phyloP scores from a whole-genome alignment of 2,329 filamentous ascomycete genomes.

The Ophiobolus disseminans region DNA sequence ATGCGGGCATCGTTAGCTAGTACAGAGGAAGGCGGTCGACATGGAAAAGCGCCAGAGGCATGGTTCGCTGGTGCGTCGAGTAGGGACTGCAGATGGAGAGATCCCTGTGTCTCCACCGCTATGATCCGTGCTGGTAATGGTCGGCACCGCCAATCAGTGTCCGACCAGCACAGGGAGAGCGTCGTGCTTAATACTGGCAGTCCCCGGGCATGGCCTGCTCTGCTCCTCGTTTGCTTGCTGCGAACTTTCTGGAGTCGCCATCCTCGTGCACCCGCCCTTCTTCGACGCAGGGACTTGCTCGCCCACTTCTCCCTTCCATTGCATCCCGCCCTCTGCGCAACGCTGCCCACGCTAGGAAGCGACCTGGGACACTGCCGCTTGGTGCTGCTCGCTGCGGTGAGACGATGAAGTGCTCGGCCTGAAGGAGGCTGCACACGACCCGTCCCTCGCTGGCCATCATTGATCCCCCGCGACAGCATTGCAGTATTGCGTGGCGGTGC shows the following conservation, averaged over 20 bases:
- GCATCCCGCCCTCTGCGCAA: conserved; percentile 15
- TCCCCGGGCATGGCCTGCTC: conserved; percentile 31
- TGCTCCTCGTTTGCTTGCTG: conserved; percentile 20
- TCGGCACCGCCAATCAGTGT: conserved; percentile 33
- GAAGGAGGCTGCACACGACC: conserved; percentile 18
- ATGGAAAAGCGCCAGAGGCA: conserved; percentile 27
- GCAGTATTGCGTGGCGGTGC: conserved; percentile 30
- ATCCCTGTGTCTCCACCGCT: conserved; percentile 30
- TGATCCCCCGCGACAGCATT: conserved; percentile 7
- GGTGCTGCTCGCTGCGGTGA: conserved; percentile 30
- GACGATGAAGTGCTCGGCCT: conserved; percentile 35
- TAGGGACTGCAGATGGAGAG: conserved; percentile 35
- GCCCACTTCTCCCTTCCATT: not conserved
- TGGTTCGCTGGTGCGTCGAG: conserved; percentile 33
- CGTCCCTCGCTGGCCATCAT: not conserved
- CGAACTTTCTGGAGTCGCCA: conserved; percentile 14
- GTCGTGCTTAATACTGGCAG: conserved; percentile 41
- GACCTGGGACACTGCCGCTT: conserved; percentile 25
- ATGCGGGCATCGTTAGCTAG: not conserved
- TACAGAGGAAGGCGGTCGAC: conserved; percentile 9
- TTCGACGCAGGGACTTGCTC: conserved; percentile 4
- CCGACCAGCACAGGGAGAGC: conserved; percentile 22
- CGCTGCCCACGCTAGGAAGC: too few species aligned
- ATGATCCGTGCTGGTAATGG: conserved; percentile 28
- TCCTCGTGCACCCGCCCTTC: conserved; percentile 2